Conservation (phyloP, 768 basidiomycete species). For the Tulasnella sp. region DNA sequence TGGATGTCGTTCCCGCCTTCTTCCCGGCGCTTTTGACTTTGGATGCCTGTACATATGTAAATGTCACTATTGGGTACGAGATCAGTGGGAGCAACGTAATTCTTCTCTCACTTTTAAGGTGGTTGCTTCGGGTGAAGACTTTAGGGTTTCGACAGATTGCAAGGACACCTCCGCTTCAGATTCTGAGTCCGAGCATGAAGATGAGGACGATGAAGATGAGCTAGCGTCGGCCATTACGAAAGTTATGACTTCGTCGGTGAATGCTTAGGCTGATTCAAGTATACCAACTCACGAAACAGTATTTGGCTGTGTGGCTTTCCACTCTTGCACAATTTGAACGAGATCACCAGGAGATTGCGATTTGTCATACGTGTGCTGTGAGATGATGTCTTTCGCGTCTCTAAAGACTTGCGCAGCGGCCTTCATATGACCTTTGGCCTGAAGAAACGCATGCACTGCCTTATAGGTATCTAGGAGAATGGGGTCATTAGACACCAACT, state of each 20-base stretch:
- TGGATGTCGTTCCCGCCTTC: background rate
- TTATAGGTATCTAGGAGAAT: conserved; percentile 51
- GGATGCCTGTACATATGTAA: background rate
- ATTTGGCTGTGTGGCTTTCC: conserved; percentile 34
- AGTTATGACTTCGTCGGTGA: no score
- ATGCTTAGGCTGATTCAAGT: no score
- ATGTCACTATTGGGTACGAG: background rate
- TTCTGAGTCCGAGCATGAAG: conserved; percentile 4
- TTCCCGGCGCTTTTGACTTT: background rate
- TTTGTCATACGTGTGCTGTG: background rate
- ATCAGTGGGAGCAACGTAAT: background rate
- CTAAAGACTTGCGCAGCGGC: conserved; percentile 65
- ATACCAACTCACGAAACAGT: background rate
- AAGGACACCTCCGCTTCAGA: conserved; percentile 11
- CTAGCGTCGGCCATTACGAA: no score
- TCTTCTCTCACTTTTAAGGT: background rate
- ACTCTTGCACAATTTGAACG: conserved; percentile 53
- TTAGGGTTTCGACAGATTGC: background rate
- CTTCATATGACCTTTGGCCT: conserved; percentile 51
- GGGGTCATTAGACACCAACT: background rate
- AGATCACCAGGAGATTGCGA: conserved; percentile 23
- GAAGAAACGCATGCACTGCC: conserved; percentile 63
- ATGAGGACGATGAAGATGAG: background rate
- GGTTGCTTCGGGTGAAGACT: conserved; percentile 1
- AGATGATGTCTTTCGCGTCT: conserved; percentile 49